Percentiles rank a stretch among this genome's conserved stretches.
Conservation (phyloP, 148 eudicot species). For the Amaranthus cruentus region DNA sequence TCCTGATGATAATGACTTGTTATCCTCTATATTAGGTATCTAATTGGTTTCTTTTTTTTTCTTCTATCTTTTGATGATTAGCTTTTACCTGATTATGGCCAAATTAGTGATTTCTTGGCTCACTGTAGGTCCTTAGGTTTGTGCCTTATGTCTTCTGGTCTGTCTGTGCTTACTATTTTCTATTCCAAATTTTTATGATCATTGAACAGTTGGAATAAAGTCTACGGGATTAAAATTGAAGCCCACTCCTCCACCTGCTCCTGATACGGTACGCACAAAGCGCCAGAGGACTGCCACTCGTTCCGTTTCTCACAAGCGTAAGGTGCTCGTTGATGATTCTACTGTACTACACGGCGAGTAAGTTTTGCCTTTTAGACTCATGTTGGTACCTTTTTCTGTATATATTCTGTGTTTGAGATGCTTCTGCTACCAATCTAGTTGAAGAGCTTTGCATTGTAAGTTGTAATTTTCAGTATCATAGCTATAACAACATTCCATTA, state of each 20-base stretch:
- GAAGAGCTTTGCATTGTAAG: too few relatives aligned
- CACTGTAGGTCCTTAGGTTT: not conserved
- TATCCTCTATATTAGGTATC: constrained; percentile 91
- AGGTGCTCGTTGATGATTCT: constrained; percentile 75
- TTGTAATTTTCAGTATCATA: too few relatives aligned
- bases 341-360: constrained; percentile 99
- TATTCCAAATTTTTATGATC: constrained; percentile 1
- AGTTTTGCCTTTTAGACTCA: constrained; percentile 27
- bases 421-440: not conserved
- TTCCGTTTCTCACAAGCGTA: constrained; percentile 59
- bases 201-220: constrained; percentile 62
- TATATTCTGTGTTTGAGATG: not conserved
- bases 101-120: not conserved
- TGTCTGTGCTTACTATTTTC: constrained; percentile 6
- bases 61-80: not conserved
- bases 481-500: too few relatives aligned
- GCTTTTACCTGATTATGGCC: not conserved
- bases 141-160: not conserved
- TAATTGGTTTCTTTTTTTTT: not conserved
- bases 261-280: constrained; percentile 42
- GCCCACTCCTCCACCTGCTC: constrained; percentile 63
- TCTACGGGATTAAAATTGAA: constrained; percentile 68
- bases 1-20: constrained; percentile 85
- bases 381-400: not conserved
- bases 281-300: constrained; percentile 56